These are phyloP conservation scores for Coemansia sp. DNA, from an alignment of 192 early-diverging fungal species.

Conservation along the genomic window DNA sequence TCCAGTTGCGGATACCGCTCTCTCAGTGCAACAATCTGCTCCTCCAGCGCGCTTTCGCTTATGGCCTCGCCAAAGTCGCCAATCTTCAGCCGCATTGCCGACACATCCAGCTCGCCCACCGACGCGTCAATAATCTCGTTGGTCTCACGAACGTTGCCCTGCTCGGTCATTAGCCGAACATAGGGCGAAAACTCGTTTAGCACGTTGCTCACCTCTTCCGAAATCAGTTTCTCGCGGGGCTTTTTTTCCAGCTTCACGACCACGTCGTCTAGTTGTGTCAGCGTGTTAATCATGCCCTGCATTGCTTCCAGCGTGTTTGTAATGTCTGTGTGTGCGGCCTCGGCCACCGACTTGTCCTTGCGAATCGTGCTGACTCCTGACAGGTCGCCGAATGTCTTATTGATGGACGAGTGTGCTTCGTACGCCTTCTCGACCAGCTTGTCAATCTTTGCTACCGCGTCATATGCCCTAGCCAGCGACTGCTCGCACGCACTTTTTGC, in stretches of 20 bases:
- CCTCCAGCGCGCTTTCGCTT: conserved; percentile 21
- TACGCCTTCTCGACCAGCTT: conserved; percentile 48
- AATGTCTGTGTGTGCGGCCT: conserved; percentile 47
- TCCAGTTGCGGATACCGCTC: conserved; percentile 30
- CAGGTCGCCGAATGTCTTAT: conserved; percentile 50
- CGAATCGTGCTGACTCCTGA: conserved; percentile 48
- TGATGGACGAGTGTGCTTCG: conserved; percentile 46
- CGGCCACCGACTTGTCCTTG: conserved; percentile 48
- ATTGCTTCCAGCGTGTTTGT: conserved; percentile 37
- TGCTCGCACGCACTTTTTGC: conserved; percentile 18
- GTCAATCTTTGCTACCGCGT: conserved; percentile 28
- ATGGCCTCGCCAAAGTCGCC: conserved; percentile 48
- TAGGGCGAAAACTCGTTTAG: conserved; percentile 38
- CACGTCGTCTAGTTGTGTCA: conserved; percentile 24
- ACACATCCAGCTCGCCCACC: conserved; percentile 39
- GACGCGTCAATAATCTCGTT: conserved; percentile 30
- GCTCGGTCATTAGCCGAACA: conserved; percentile 47
- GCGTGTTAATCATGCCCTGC: conserved; percentile 37
- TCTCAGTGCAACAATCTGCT: conserved; percentile 18
- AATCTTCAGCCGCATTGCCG: conserved; percentile 48
- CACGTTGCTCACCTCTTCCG: conserved; percentile 31
- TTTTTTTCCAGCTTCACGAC: conserved; percentile 43
- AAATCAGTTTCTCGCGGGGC: conserved; percentile 47
- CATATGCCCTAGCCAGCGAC: conserved; percentile 27
- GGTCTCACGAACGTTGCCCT: conserved; percentile 18